phyloP scores from a whole-genome alignment of 2,329 filamentous ascomycete genomes.

The Calonectria hongkongensis region DNA sequence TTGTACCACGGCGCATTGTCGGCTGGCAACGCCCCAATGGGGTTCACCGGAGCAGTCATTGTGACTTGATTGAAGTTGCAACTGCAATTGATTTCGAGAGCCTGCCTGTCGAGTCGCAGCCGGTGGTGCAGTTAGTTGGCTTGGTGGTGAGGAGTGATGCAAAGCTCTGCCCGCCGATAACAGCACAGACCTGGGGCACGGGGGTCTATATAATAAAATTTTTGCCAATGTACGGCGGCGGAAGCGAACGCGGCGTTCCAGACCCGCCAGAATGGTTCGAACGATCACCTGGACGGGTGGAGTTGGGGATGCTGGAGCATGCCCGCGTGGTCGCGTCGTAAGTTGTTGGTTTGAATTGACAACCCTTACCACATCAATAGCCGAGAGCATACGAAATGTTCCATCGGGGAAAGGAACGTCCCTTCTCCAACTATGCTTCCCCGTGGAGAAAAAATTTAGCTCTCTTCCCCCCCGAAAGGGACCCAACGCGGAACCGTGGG shows the following conservation, averaged over 20 bases:
- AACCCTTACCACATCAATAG: not conserved
- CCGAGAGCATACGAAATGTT: constrained; percentile 27
- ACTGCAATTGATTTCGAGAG: not conserved
- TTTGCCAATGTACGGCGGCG: not conserved
- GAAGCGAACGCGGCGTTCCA: constrained; percentile 29
- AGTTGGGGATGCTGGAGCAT: constrained; percentile 7
- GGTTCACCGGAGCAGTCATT: constrained; percentile 31
- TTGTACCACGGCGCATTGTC: constrained; percentile 45
- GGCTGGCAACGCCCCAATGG: constrained; percentile 13
- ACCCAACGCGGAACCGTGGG: constrained; percentile 37
- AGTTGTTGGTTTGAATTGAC: constrained; percentile 27
- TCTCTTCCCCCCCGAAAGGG: constrained; percentile 23
- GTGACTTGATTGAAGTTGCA: not conserved
- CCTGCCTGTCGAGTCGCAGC: not conserved
- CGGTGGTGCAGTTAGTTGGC: not conserved
- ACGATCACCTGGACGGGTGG: constrained; percentile 28
- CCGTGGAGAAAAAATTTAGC: constrained; percentile 41
- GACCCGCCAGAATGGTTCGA: constrained; percentile 36
- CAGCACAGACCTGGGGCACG: constrained; percentile 27
- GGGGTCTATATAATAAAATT: constrained; percentile 37
- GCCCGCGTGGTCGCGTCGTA: constrained; percentile 28
- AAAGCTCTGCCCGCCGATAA: not conserved
- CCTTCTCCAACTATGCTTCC: constrained; percentile 26
- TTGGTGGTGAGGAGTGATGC: constrained; percentile 4
- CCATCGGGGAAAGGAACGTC: constrained; percentile 5